A percentile compares a stretch with the other conserved stretches of the same genome.
These are phyloP conservation scores for Coprinopsis sp. DNA, from an alignment of 768 basidiomycete genomes.

Conservation along the genomic window DNA sequence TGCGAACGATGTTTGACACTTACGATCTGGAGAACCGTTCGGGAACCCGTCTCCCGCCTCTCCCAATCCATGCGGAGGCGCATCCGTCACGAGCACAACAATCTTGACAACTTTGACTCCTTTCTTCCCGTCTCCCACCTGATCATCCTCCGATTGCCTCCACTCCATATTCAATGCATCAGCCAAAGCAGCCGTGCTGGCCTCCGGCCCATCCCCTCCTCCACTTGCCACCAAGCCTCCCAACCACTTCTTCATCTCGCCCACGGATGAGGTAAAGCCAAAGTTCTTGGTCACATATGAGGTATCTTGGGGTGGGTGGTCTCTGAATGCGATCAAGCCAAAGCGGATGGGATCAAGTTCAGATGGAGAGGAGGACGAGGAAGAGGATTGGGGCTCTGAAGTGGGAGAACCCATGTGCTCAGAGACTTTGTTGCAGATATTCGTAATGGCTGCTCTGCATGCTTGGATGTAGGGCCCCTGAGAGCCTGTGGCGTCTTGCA, in stretches of 20 bases:
- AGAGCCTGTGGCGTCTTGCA: slow-evolving; percentile 36
- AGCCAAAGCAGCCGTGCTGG: slow-evolving; percentile 49
- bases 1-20: slow-evolving; percentile 4
- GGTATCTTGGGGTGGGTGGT: slow-evolving; percentile 53
- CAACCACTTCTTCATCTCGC: slow-evolving; percentile 38
- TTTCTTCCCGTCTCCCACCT: too few species aligned
- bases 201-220: slow-evolving; percentile 55
- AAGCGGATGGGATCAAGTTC: slow-evolving; percentile 7
- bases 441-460: slow-evolving; percentile 46
- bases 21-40: slow-evolving; percentile 24
- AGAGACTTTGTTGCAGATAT: slow-evolving; percentile 45
- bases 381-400: slow-evolving; percentile 29
- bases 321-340: slow-evolving; percentile 17
- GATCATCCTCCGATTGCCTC: too few species aligned
- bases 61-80: slow-evolving; percentile 57
- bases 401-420: slow-evolving; percentile 19
- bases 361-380: neutral
- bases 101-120: slow-evolving; percentile 50
- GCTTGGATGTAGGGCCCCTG: slow-evolving; percentile 36
- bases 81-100: slow-evolving; percentile 52
- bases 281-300: slow-evolving; percentile 48
- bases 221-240: slow-evolving; percentile 37
- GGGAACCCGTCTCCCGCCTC: slow-evolving; percentile 44
- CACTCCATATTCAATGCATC: slow-evolving; percentile 45
- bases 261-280: slow-evolving; percentile 47